Conservation (phyloP, 129 eudicot genomes). For the Flaveria bidentis region DNA sequence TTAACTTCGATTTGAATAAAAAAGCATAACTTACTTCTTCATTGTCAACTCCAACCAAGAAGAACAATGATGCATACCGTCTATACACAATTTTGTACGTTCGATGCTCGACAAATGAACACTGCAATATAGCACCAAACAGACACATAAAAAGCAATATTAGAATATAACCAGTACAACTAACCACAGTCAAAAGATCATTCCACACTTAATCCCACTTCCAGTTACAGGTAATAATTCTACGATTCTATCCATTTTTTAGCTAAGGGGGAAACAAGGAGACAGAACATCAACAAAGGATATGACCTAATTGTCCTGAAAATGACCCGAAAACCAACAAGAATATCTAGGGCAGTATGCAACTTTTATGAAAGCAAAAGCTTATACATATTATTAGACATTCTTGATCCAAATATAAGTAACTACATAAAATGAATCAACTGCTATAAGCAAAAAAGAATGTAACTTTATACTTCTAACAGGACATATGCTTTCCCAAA, state of each 20-base stretch:
- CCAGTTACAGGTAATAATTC: not conserved
- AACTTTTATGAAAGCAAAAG: not conserved
- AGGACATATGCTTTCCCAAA: no score
- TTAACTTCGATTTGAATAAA: not conserved
- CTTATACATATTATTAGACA: not conserved
- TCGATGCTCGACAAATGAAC: slow-evolving; percentile 98
- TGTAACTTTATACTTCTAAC: no score
- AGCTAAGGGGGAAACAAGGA: not conserved
- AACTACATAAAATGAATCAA: not conserved
- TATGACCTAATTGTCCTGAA: not conserved
- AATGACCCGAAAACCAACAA: not conserved
- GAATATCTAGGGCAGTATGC: not conserved
- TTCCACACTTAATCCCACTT: slow-evolving; percentile 1
- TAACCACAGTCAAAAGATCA: not conserved
- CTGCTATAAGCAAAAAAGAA: not conserved
- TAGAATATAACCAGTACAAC: slow-evolving; percentile 4
- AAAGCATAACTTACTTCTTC: slow-evolving; percentile 67
- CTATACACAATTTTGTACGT: slow-evolving; percentile 95
- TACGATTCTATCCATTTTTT: no score
- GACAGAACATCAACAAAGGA: not conserved
- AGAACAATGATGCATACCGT: slow-evolving; percentile 92
- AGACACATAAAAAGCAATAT: not conserved
- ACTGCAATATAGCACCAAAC: slow-evolving; percentile 43
- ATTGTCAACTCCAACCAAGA: slow-evolving; percentile 98
- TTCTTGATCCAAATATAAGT: not conserved